A percentile compares a stretch with the other conserved stretches of the same genome.
Evolutionary conservation across 768 basidiomycete genomes (phyloP).

Genomic region (Serpula lacrymans): DNA sequence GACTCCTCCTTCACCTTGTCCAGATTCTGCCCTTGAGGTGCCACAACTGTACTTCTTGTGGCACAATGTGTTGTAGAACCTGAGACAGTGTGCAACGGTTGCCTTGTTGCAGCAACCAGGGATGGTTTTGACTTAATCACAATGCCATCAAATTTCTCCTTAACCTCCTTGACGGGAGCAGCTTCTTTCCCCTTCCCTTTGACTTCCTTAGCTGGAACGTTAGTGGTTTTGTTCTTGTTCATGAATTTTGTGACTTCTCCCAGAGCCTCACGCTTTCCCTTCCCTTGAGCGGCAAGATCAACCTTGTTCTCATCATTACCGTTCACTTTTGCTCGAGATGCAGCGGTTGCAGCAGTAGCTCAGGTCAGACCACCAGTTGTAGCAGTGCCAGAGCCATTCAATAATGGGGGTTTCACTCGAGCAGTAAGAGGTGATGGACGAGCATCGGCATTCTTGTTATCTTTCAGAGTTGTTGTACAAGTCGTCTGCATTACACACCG

Average conservation of each 20-base stretch:
- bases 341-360: conserved; percentile 38
- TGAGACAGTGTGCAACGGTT: conserved; percentile 54
- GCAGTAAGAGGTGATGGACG: conserved; percentile 57
- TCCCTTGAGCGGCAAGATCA: conserved; percentile 49
- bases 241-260: conserved; percentile 64
- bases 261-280: conserved; percentile 74
- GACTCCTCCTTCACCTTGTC: conserved; percentile 33
- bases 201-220: conserved; percentile 32
- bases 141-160: conserved; percentile 62
- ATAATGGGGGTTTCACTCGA: conserved; percentile 55
- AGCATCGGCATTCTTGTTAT: conserved; percentile 69
- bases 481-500: conserved; percentile 61
- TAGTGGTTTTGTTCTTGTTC: conserved; percentile 33
- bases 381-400: conserved; percentile 26
- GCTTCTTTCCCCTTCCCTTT: conserved; percentile 58
- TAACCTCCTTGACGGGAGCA: conserved; percentile 35
- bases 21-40: conserved; percentile 19
- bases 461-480: conserved; percentile 50
- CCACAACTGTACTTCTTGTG: conserved; percentile 23
- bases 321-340: conserved; percentile 30
- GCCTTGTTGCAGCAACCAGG: conserved; percentile 35
- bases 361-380: conserved; percentile 33
- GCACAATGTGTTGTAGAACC: conserved; percentile 35
- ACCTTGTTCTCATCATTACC: conserved; percentile 35
- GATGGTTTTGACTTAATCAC: conserved; percentile 50